Percentiles rank a stretch among this genome's conserved stretches.
These are phyloP conservation scores for Heliamphora pulchella DNA, from an alignment of 179 eudicot genomes.

Conservation along the genomic window DNA sequence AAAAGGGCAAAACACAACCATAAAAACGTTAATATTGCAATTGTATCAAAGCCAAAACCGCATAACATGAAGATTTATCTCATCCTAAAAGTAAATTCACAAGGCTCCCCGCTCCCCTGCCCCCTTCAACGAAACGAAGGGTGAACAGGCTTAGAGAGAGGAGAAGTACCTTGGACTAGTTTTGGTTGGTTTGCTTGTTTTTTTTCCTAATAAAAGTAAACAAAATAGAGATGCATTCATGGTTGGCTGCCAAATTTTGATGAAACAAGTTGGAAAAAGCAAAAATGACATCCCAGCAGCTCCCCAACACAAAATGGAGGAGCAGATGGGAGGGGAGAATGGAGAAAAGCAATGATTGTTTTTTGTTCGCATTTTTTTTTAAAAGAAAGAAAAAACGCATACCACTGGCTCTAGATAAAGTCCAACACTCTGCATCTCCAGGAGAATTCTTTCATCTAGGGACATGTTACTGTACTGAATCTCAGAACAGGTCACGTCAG, in stretches of 20 bases:
- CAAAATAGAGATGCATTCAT: neutral
- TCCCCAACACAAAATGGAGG: neutral
- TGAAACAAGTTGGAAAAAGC: slow-evolving; percentile 6
- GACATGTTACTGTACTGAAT: slow-evolving; percentile 42
- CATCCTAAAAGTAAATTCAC: neutral
- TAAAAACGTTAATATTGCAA: neutral
- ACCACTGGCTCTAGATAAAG: slow-evolving; percentile 49
- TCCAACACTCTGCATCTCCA: slow-evolving; percentile 59
- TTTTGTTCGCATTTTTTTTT: no score
- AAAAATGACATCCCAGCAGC: neutral
- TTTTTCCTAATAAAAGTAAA: neutral
- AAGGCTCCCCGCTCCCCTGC: neutral
- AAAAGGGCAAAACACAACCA: neutral
- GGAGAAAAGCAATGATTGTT: neutral
- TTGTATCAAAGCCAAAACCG: slow-evolving; percentile 11
- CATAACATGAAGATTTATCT: neutral
- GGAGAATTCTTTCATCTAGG: slow-evolving; percentile 47
- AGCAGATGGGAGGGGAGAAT: neutral
- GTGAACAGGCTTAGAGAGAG: no score
- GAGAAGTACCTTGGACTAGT: no score
- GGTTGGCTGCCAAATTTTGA: neutral
- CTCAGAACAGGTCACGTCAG: slow-evolving; percentile 28
- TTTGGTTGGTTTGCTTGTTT: neutral
- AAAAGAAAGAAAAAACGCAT: slow-evolving; percentile 1
- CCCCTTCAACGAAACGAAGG: slow-evolving; percentile 1